A percentile compares a stretch with the other conserved stretches of the same genome.
Evolutionary conservation across 179 eudicot genomes (phyloP).

Genomic region (Silene coronaria): DNA sequence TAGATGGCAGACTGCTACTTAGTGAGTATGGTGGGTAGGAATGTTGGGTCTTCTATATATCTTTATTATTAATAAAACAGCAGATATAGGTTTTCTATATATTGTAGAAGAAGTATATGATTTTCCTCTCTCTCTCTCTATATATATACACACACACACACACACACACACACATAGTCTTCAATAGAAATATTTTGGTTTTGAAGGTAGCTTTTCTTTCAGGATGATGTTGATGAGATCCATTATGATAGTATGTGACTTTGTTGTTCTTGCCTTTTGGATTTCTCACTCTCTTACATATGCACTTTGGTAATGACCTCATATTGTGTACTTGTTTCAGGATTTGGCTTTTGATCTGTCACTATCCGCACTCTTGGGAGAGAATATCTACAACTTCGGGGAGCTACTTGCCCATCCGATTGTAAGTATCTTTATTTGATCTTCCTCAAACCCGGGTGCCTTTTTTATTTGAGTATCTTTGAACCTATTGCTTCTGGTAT

Average conservation of each 20-base stretch:
- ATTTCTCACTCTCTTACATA: neutral
- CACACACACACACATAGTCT: no score
- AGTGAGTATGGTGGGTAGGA: neutral
- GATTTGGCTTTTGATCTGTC: conserved; percentile 99
- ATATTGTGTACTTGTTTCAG: conserved; percentile 26
- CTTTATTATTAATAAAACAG: no score
- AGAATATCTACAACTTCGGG: conserved; percentile 96
- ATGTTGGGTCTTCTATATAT: neutral
- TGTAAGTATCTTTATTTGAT: conserved; percentile 41
- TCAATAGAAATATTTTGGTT: neutral
- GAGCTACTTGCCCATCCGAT: conserved; percentile 98
- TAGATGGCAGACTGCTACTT: neutral
- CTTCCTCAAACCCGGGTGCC: neutral
- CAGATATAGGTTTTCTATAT: neutral
- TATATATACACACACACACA: no score
- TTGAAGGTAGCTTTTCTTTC: neutral
- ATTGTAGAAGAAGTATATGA: neutral
- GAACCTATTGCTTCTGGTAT: neutral
- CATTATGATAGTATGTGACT: neutral
- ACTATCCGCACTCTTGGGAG: conserved; percentile 90
- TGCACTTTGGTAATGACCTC: conserved; percentile 7
- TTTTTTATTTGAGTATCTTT: neutral
- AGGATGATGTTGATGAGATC: neutral
- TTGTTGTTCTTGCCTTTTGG: neutral
- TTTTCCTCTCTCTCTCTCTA: no score